Conservation (phyloP, 139 green algal species). For the Mesostigma viride region DNA sequence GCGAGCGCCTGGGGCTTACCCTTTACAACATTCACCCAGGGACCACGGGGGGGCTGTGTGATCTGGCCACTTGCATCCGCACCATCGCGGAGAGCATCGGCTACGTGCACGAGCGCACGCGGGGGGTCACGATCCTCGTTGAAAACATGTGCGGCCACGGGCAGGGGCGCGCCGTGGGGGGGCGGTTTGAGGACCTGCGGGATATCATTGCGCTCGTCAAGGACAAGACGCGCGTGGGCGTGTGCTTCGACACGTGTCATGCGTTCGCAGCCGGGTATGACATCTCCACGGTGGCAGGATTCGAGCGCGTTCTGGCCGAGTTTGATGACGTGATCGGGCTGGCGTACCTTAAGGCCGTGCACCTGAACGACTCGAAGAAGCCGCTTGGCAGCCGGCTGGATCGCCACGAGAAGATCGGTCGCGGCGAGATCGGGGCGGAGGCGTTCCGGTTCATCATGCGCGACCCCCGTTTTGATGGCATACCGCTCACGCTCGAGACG, state of each 20-base stretch:
- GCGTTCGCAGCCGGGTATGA: neutral
- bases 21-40: neutral
- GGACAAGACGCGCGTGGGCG: neutral
- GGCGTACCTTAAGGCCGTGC: neutral
- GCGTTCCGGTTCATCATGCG: neutral
- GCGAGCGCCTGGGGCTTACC: neutral
- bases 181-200: neutral
- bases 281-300: neutral
- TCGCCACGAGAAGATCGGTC: neutral
- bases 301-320: neutral
- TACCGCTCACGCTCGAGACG: neutral
- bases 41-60: neutral
- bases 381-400: neutral
- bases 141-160: neutral
- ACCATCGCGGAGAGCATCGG: neutral
- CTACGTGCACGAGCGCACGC: neutral
- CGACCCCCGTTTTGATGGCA: neutral
- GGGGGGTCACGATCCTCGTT: neutral
- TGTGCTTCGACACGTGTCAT: neutral
- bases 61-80: neutral
- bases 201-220: neutral
- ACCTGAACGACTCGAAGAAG: slow-evolving; percentile 1
- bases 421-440: neutral
- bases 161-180: neutral
- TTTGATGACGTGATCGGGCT: neutral